Evolutionary conservation across 257 asterid genomes (phyloP).

Genomic region (Haberlea rhodopensis): DNA sequence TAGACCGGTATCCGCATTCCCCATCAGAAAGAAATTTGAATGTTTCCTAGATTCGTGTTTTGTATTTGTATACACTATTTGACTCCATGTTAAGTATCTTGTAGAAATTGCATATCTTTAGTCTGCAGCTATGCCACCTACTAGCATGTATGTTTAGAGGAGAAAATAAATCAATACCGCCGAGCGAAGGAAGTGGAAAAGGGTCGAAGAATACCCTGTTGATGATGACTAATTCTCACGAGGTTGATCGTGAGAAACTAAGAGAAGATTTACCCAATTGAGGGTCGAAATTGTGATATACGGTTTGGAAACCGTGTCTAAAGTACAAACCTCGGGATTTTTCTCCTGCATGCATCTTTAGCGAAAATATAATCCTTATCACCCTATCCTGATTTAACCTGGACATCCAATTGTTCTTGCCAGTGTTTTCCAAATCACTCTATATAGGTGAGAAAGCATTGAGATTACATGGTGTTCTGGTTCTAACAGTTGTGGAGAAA

Average conservation of each 20-base stretch:
- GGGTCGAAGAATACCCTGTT: no score
- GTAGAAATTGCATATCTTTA: background rate
- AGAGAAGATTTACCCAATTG: background rate
- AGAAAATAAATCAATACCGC: no score
- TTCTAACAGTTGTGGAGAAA: slow-evolving; percentile 5
- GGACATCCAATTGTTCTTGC: background rate
- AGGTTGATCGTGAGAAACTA: background rate
- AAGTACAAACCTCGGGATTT: no score
- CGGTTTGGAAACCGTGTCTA: background rate
- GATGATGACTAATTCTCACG: no score
- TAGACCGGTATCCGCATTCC: no score
- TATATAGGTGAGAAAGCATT: background rate
- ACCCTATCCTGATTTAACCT: slow-evolving; percentile 1
- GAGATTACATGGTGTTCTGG: background rate
- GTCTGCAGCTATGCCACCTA: no score
- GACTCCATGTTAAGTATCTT: no score
- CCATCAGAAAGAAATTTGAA: background rate
- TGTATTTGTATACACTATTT: no score
- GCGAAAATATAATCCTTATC: background rate
- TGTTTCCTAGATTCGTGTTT: no score
- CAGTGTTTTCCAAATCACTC: background rate
- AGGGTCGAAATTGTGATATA: background rate
- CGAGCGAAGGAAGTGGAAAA: no score
- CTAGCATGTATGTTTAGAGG: no score
- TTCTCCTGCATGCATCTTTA: no score